Evolutionary conservation across 2,329 filamentous ascomycete genomes (phyloP).

Genomic region (Hypoxylon sp.): DNA sequence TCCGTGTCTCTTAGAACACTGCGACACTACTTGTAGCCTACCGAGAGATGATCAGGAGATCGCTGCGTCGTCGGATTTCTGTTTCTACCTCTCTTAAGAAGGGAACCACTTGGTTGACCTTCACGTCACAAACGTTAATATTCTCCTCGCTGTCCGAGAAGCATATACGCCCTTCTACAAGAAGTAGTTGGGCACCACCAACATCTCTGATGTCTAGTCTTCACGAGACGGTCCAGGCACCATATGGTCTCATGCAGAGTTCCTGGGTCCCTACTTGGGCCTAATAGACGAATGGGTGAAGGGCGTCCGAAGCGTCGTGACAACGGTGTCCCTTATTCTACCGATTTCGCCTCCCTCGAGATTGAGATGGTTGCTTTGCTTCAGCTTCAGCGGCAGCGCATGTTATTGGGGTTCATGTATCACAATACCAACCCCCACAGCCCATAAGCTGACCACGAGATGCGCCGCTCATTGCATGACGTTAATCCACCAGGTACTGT

Average conservation of each 20-base stretch:
- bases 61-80: slow-evolving; percentile 29
- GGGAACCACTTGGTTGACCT: slow-evolving; percentile 38
- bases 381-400: slow-evolving; percentile 39
- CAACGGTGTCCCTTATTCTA: slow-evolving; percentile 28
- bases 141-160: slow-evolving; percentile 28
- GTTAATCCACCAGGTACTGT: slow-evolving; percentile 37
- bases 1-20: slow-evolving; percentile 32
- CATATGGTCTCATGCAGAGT: slow-evolving; percentile 41
- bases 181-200: slow-evolving; percentile 27
- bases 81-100: slow-evolving; percentile 33
- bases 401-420: slow-evolving; percentile 38
- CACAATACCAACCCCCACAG: slow-evolving; percentile 23
- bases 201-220: slow-evolving; percentile 10
- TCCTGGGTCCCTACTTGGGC: slow-evolving; percentile 26
- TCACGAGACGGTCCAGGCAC: slow-evolving; percentile 22
- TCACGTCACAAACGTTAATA: slow-evolving; percentile 33
- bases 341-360: no score
- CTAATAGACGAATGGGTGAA: slow-evolving; percentile 39
- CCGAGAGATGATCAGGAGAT: slow-evolving; percentile 33
- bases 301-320: slow-evolving; percentile 24
- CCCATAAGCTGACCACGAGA: slow-evolving; percentile 21
- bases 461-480: slow-evolving; percentile 36
- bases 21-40: slow-evolving; percentile 30
- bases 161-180: slow-evolving; percentile 40
- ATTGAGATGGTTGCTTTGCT: no score